A percentile compares a stretch with the other conserved stretches of the same genome.
These are phyloP conservation scores for Solanum virginianum DNA, from an alignment of 257 asterid genomes.

Conservation along the genomic window DNA sequence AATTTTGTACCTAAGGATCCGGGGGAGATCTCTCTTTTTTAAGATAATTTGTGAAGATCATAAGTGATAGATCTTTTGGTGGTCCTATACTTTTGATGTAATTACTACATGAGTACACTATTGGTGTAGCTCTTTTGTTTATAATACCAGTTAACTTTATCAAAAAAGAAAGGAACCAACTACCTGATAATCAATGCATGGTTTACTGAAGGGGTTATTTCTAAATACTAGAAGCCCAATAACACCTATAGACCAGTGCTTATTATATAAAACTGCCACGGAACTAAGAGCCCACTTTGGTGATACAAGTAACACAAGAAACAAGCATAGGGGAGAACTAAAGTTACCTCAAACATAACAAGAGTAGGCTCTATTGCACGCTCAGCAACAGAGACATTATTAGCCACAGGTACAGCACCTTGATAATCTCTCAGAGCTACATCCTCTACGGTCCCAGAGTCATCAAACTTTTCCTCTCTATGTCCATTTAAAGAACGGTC, in stretches of 20 bases:
- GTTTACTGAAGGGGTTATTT: neutral
- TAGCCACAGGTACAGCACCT: constrained; percentile 55
- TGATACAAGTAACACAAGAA: neutral
- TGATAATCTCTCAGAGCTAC: constrained; percentile 44
- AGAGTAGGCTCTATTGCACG: constrained; percentile 89
- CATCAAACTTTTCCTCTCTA: constrained; percentile 51
- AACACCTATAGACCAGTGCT: neutral
- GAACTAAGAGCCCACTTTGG: neutral
- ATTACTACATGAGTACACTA: no score
- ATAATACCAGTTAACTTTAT: no score
- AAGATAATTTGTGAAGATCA: no score
- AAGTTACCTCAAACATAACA: constrained; percentile 90
- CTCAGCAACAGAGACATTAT: constrained; percentile 87
- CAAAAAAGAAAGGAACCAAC: neutral
- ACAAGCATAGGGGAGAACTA: neutral
- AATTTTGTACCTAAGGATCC: no score
- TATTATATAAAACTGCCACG: neutral
- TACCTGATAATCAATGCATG: neutral
- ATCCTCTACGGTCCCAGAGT: constrained; percentile 36
- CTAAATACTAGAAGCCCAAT: neutral
- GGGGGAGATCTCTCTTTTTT: no score
- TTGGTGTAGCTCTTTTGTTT: no score
- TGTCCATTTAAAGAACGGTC: constrained; percentile 50
- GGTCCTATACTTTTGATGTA: no score
- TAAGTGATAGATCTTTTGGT: no score